Evolutionary conservation across 2,329 filamentous ascomycete genomes (phyloP).

Genomic region (Cladophialophora exuberans): DNA sequence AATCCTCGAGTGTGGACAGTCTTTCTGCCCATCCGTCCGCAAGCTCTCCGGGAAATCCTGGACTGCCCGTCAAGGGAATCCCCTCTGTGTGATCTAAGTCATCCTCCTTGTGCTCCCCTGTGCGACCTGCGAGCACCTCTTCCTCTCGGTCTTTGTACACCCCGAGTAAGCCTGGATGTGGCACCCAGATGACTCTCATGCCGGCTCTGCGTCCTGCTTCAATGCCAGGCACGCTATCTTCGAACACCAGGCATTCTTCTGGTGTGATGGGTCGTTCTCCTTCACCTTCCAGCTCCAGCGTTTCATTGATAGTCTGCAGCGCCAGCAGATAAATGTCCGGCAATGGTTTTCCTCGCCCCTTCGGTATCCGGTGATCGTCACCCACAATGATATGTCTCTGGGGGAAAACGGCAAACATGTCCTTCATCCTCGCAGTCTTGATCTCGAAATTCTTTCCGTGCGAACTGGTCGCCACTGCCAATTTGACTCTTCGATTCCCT

Average conservation of each 20-base stretch:
- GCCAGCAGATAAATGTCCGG: constrained; percentile 94
- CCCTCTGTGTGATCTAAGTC: constrained; percentile 45
- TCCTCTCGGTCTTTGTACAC: constrained; percentile 77
- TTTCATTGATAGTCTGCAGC: constrained; percentile 79
- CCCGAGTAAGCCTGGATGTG: constrained; percentile 75
- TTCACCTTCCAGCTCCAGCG: constrained; percentile 56
- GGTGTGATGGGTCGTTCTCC: constrained; percentile 69
- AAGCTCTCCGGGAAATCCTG: constrained; percentile 57
- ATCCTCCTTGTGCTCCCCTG: constrained; percentile 67
- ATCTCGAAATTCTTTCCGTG: constrained; percentile 72
- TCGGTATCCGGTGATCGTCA: constrained; percentile 76
- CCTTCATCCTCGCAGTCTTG: constrained; percentile 66
- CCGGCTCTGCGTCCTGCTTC: constrained; percentile 88
- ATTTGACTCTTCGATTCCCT: constrained; percentile 61
- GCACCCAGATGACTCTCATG: constrained; percentile 93
- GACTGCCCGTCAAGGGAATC: constrained; percentile 43
- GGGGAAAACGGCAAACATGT: constrained; percentile 65
- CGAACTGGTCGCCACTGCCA: constrained; percentile 85
- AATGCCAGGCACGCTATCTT: constrained; percentile 91
- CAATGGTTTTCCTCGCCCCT: constrained; percentile 86
- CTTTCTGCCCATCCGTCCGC: constrained; percentile 64
- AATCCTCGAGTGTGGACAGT: constrained; percentile 58
- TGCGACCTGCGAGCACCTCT: constrained; percentile 80
- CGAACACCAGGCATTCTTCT: constrained; percentile 92
- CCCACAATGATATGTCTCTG: constrained; percentile 75